Base-by-base conservation (phyloP, 306 rosid species). In the Erythrophleum fordii region DNA sequence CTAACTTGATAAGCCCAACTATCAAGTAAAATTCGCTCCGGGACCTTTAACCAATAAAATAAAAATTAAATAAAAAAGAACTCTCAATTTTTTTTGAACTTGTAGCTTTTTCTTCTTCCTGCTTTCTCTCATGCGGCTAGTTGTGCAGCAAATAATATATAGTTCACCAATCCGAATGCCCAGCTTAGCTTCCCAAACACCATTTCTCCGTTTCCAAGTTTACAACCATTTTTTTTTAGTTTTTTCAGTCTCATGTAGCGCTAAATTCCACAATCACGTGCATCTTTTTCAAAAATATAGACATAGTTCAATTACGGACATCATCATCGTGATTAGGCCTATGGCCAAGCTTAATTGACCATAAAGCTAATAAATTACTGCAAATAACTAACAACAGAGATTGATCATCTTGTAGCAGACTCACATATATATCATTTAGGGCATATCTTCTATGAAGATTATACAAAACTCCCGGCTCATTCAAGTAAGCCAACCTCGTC, bases 381-480 rank as follows among this genome's bases (percentile, higher is more conserved):
- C 31, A n/a, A 77, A 29, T 10, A 60, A 74, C 67, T 20, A 41
- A 20, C 29, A 10, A 1, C 1, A 68, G 35, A 13, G n/a, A 42
- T 68, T 26, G 2, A 23, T 22, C 52, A 41, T 68, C 52, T 41
- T 11, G 72, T 22, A 22, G 73, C 5, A 42, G 53, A 82, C 97
- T 89, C 86, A 95, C 99, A 74, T 95, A 95, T 41, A 95, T 95
- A 78, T 95, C 99, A 90, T 95, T 95, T 78, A 95, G 92, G 45
- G 83, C 90, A 45, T 95, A 95, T 95, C 99, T 91, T 70, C 99
- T 90, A 10, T 75, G 91, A 60, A 95, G 90, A 87, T 95, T 95
- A 79, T 93, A 95, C 81, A 95, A 84, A 82, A 95, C 99, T 23
- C 99, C 99, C 0, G 98, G 98, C 80, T 95, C 99, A 81, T 95